Evolutionary conservation across 352 stramenopile genomes (phyloP).

Genomic region (Pythium scleroteichum): DNA sequence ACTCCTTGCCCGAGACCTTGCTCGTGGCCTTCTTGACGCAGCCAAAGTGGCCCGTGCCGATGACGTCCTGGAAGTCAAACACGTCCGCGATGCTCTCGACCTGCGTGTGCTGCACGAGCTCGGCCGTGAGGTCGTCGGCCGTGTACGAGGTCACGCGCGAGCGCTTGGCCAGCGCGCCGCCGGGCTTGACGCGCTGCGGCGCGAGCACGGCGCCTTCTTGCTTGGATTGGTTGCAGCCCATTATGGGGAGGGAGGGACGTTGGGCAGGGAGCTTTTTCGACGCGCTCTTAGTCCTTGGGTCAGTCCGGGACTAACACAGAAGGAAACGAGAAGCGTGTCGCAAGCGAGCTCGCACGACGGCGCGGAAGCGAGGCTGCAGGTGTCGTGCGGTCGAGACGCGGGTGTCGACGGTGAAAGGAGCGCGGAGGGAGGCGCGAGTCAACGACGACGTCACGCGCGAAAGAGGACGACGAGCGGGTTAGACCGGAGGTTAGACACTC

Average conservation of each 20-base stretch:
- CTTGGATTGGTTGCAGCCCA: constrained; percentile 65
- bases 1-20: constrained; percentile 66
- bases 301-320: too few relatives aligned
- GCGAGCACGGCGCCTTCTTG: constrained; percentile 44
- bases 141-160: constrained; percentile 37
- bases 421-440: too few relatives aligned
- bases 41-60: constrained; percentile 73
- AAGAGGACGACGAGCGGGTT: too few relatives aligned
- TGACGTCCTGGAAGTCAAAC: constrained; percentile 64
- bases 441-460: too few relatives aligned
- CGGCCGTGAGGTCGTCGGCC: constrained; percentile 70
- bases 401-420: too few relatives aligned
- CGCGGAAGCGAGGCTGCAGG: too few relatives aligned
- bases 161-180: constrained; percentile 10
- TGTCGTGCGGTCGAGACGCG: too few relatives aligned
- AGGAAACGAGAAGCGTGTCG: too few relatives aligned
- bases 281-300: background rate
- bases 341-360: too few relatives aligned
- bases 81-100: constrained; percentile 65
- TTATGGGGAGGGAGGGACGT: constrained; percentile 11
- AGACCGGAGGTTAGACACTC: too few relatives aligned
- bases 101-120: constrained; percentile 77
- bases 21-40: constrained; percentile 66
- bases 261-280: background rate
- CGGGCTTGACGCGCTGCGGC: constrained; percentile 30